phyloP scores from a whole-genome alignment of 192 early-diverging fungal genomes.

The Spizellomyces sp. region DNA sequence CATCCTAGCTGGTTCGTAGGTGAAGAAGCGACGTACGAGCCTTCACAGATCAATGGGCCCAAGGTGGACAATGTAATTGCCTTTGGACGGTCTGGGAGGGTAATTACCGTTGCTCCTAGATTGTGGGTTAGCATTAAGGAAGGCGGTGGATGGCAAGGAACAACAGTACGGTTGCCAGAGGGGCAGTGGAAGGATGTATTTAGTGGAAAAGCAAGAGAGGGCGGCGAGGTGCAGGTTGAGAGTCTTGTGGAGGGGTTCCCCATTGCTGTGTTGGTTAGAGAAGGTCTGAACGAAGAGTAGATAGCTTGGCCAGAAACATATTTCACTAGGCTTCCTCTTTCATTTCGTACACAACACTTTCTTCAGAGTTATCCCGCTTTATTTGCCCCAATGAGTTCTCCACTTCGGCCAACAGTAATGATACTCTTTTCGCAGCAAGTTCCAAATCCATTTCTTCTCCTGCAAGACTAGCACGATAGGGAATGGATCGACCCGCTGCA shows the following conservation, averaged over 20 bases:
- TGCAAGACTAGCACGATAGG: constrained; percentile 17
- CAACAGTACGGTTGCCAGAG: constrained; percentile 9
- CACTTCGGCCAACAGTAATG: constrained; percentile 15
- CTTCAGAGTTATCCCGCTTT: neutral
- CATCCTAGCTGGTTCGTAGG: constrained; percentile 24
- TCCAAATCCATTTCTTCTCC: constrained; percentile 35
- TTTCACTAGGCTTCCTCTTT: no score
- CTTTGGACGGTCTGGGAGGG: constrained; percentile 12
- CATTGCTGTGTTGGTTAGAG: constrained; percentile 23
- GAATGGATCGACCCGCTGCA: constrained; percentile 15
- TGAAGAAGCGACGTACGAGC: constrained; percentile 18
- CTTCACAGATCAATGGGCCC: constrained; percentile 1
- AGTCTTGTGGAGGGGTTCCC: constrained; percentile 8
- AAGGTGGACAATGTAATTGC: constrained; percentile 18
- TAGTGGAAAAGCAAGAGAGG: neutral
- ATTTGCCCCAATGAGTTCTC: neutral
- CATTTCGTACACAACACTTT: no score
- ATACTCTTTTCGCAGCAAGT: constrained; percentile 17
- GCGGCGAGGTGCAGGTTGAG: constrained; percentile 10
- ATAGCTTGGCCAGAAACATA: no score
- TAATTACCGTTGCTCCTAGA: constrained; percentile 23
- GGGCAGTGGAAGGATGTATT: constrained; percentile 27
- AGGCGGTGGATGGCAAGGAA: constrained; percentile 8
- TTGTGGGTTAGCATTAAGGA: constrained; percentile 15
- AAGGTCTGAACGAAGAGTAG: neutral